Evolutionary conservation across 768 basidiomycete species (phyloP).

Genomic region (Suillus subaureus): DNA sequence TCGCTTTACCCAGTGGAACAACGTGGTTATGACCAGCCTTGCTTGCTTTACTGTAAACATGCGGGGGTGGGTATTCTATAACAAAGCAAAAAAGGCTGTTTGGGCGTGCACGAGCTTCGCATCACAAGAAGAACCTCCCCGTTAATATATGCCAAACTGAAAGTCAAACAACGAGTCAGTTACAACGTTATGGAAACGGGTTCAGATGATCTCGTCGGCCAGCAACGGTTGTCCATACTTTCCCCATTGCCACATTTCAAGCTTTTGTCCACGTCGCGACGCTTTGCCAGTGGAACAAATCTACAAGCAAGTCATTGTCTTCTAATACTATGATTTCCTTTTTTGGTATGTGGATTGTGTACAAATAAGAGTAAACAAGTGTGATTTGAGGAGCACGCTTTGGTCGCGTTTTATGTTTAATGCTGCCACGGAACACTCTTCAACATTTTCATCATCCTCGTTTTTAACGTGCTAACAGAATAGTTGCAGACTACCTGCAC

Average conservation of each 20-base stretch:
- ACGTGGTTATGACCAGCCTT: neutral
- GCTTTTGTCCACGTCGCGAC: conserved; percentile 3
- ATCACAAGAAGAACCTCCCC: neutral
- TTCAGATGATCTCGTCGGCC: neutral
- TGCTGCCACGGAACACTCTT: conserved; percentile 13
- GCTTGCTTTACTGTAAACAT: neutral
- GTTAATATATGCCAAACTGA: neutral
- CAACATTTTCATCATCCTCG: conserved; percentile 6
- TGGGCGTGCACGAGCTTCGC: neutral
- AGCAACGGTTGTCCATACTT: neutral
- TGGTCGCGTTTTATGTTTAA: conserved; percentile 15
- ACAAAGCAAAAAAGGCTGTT: neutral
- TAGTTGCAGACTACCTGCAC: neutral
- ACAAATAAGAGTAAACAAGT: conserved; percentile 31
- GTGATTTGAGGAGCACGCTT: conserved; percentile 16
- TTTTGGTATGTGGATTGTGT: neutral
- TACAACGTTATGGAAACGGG: neutral
- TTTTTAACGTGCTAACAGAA: neutral
- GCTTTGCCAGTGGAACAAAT: neutral
- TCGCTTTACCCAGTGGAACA: neutral
- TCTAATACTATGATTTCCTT: conserved; percentile 9
- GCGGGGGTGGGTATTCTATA: neutral
- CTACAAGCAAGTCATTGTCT: conserved; percentile 9
- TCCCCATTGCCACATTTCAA: neutral
- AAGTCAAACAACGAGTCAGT: neutral